phyloP scores from a whole-genome alignment of 805 yeast species.

The Spathaspora girioi region DNA sequence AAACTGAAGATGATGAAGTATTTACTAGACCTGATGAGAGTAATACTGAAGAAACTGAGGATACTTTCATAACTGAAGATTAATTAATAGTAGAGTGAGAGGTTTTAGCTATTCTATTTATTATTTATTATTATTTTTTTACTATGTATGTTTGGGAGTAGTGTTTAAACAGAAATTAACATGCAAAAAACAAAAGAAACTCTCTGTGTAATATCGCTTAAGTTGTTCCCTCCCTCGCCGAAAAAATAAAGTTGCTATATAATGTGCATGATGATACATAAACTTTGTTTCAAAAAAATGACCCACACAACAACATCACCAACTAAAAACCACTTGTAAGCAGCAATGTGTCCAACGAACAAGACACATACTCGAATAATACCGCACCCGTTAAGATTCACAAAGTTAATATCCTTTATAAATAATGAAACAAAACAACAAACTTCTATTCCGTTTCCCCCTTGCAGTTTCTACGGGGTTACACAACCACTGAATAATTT shows the following conservation, averaged over 20 bases:
- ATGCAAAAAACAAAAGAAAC: neutral
- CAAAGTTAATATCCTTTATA: neutral
- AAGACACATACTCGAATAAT: neutral
- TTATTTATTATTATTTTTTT: neutral
- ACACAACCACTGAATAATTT: neutral
- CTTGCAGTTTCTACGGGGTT: neutral
- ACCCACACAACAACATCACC: neutral
- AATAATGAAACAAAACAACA: neutral
- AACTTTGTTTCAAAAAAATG: neutral
- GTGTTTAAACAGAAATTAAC: neutral
- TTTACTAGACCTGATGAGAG: neutral
- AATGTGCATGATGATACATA: neutral
- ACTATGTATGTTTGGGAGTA: neutral
- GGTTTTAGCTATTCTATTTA: neutral
- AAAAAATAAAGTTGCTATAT: neutral
- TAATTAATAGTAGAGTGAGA: neutral
- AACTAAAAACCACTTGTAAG: neutral
- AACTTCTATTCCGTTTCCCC: conserved; percentile 1
- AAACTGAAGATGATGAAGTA: neutral
- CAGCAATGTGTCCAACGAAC: neutral
- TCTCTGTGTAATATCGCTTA: neutral
- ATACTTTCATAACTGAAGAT: neutral
- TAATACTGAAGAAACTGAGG: neutral
- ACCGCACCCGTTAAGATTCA: neutral
- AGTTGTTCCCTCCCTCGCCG: neutral